phyloP scores from a whole-genome alignment of 2,329 filamentous ascomycete species.

The Pestalotiopsis sp. region DNA sequence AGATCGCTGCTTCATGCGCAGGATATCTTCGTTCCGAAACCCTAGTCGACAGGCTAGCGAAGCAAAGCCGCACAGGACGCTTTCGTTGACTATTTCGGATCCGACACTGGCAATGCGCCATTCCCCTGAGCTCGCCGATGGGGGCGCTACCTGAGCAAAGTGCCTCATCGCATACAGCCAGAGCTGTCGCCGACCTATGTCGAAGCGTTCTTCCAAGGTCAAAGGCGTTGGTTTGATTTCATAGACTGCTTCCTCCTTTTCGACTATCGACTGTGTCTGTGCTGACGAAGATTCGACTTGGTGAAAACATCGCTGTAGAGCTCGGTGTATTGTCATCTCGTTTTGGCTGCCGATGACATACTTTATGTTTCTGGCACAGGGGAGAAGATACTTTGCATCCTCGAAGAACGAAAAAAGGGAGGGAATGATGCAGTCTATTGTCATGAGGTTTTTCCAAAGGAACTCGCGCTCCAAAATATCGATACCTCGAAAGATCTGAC shows the following conservation, averaged over 20 bases:
- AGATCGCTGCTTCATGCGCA: too few relatives aligned
- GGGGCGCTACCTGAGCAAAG: not conserved
- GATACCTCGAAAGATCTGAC: not conserved
- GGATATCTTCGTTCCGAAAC: not conserved
- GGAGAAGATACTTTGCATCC: not conserved
- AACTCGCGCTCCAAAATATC: not conserved
- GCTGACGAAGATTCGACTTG: too few relatives aligned
- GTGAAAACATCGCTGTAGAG: too few relatives aligned
- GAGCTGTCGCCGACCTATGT: not conserved
- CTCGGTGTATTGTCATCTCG: too few relatives aligned
- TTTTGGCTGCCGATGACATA: too few relatives aligned
- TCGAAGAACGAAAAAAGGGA: not conserved
- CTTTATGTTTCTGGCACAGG: too few relatives aligned
- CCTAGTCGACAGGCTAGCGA: not conserved
- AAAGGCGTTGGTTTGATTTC: not conserved
- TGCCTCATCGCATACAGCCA: slow-evolving; percentile 3
- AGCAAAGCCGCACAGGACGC: slow-evolving; percentile 1
- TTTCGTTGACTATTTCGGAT: not conserved
- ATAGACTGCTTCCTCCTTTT: not conserved
- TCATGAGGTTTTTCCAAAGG: not conserved
- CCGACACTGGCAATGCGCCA: not conserved
- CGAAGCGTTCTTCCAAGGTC: not conserved
- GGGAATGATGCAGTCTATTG: not conserved
- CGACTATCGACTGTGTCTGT: not conserved
- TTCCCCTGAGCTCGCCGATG: not conserved